Evolutionary conservation across 148 eudicot species (phyloP), one percentile per base, ranked within the genome.

Genomic region (Persicaria tinctoria): DNA sequence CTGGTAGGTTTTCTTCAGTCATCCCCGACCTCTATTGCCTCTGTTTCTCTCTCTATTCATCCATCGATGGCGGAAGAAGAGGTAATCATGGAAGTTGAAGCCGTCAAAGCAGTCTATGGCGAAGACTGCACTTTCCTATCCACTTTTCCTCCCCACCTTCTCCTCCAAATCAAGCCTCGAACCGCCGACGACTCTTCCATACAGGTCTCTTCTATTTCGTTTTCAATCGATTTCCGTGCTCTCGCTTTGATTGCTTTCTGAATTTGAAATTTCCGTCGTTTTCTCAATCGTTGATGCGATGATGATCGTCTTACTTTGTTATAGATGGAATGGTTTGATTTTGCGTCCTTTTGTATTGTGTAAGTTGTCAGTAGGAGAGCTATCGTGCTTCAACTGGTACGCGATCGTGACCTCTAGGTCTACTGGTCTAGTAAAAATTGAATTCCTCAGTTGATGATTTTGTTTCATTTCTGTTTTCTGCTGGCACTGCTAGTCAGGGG

Each of bases 81-180:
- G 70, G 85, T 85, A 54, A 46, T 56, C 56, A 80, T 80, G 78
- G 97, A 93, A 82, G 75, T 89, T 0, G 92, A 91, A 76, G 97
- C 97, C 8, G 83, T 85, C 11, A 72, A 82, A 84, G 80, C 98
- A 44, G 95, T 93, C n/a, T 93, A 91, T 80, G 97, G 95, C 73
- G 90, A 87, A 27, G 98, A 91, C 70, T 89, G 98, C 66, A 27
- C 72, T 6, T 75, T 93, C 60, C 73, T 91, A 49, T 74, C 83
- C 32, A 46, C 59, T 5, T 88, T 88, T 69, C 98, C 97, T 73
- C 95, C 97, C 57, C 89, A 84, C 46, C 79, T 93, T 73, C 90
- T 76, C 63, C 60, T 93, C 46, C 94, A 84, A 74, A 76, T 91
- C 68, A 87, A 83, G 63, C 97, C 98, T 55, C 89, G 93, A 60